These are phyloP conservation scores for Stagonosporopsis tanaceti DNA, from an alignment of 2,329 filamentous ascomycete species.

Conservation along the genomic window DNA sequence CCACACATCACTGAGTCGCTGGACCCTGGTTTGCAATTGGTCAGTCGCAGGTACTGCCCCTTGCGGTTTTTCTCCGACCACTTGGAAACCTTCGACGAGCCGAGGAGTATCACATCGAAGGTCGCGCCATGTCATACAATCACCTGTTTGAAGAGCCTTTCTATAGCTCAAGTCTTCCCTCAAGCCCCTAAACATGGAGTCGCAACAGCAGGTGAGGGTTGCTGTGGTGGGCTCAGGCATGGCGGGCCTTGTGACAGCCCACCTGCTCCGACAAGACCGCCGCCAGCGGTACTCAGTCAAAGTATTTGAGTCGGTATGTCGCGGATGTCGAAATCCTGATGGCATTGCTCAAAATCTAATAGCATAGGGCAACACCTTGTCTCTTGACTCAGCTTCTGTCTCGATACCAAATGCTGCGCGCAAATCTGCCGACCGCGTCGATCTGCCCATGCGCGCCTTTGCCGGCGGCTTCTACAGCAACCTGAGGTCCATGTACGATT, in stretches of 20 bases:
- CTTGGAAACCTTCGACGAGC: constrained; percentile 4
- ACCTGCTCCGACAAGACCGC: constrained; percentile 54
- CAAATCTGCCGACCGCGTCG: constrained; percentile 48
- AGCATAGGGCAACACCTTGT: constrained; percentile 53
- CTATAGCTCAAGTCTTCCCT: constrained; percentile 2
- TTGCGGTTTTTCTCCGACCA: constrained; percentile 13
- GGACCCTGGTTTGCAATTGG: not conserved
- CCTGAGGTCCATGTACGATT: constrained; percentile 64
- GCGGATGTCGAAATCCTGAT: not conserved
- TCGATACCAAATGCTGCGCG: constrained; percentile 43
- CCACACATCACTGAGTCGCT: not conserved
- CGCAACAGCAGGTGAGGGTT: constrained; percentile 36
- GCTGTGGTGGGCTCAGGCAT: constrained; percentile 60
- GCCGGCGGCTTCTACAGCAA: constrained; percentile 64
- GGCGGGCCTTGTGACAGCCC: constrained; percentile 58
- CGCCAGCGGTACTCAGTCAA: constrained; percentile 53
- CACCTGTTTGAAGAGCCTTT: not conserved
- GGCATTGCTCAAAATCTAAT: not conserved
- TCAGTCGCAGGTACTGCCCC: constrained; percentile 15
- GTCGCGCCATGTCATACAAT: constrained; percentile 2
- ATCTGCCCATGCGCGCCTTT: constrained; percentile 63
- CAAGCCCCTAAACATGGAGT: constrained; percentile 13
- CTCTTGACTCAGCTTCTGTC: constrained; percentile 56
- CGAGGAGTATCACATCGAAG: constrained; percentile 6
- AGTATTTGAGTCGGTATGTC: constrained; percentile 56